Evolutionary conservation across 2,329 filamentous ascomycete species (phyloP), one percentile per base, ranked within the genome.

Genomic region (Colletotrichum tropicicola): DNA sequence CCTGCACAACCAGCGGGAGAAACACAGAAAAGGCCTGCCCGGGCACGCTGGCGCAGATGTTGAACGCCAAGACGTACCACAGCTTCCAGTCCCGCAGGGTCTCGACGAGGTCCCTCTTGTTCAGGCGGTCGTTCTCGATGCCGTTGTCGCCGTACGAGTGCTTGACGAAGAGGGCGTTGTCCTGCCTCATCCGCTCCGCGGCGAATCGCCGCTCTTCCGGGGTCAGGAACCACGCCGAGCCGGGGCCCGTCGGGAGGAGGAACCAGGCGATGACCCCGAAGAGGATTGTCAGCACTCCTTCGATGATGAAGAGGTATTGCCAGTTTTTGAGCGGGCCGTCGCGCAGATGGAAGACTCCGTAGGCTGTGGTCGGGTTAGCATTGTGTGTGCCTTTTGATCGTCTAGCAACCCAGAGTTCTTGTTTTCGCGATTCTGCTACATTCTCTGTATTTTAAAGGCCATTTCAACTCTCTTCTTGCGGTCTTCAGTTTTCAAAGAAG

Each of bases 291-390:
- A 78, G 69, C 1, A 67, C 52, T 0, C 80, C 82, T 66, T 84
- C 80, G 9, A 82, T 77, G 48, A 84, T 70, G 63, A 83, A 83
- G 1, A 83, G 76, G 37, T 82, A 77, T 60, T 81, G 77, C 80
- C 80, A 83, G 52, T 73, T 70, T 6, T 75, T 73, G 2, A 80
- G 59, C 0, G 69, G 62, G 2, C 74, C 74, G 13, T 68, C 53
- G 8, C 75, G 59, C 39, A 81, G 75, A 25, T 74, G 77, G 65
- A 82, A 81, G 27, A 80, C 73, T 1, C 76, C 79, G 55, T 79
- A 82, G 2, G 76, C 73, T 70, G 13, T 35, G 12, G 32, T 35
- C 12, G 32, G 12, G 32, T 35, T 6, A 13, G 13, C 32, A 13
- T 35, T 35, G 32, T 35, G 13, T 35, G 13, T 15, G 13, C 32